A percentile compares a stretch with the other conserved stretches of the same genome.
phyloP scores from a whole-genome alignment of 768 basidiomycete genomes.

The Mycena polygramma region DNA sequence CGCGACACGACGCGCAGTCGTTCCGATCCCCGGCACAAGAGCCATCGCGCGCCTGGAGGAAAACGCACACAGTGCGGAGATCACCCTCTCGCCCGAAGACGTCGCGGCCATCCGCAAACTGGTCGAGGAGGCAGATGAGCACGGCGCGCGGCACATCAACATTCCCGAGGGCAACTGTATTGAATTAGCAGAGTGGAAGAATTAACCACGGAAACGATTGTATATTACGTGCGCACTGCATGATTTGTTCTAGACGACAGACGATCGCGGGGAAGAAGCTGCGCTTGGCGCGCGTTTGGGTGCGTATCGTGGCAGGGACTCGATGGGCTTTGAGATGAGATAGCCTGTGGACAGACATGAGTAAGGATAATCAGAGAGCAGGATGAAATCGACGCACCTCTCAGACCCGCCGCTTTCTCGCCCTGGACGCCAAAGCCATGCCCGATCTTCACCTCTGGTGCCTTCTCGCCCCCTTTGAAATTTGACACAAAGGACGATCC shows the following conservation, averaged over 20 bases:
- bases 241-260: background rate
- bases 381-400: constrained; percentile 53
- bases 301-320: constrained; percentile 72
- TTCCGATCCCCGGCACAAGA: constrained; percentile 53
- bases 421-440: constrained; percentile 87
- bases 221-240: constrained; percentile 16
- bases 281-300: constrained; percentile 46
- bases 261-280: constrained; percentile 3
- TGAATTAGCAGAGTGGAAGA: constrained; percentile 26
- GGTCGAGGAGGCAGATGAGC: constrained; percentile 43
- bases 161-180: constrained; percentile 29
- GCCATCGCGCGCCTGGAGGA: constrained; percentile 50
- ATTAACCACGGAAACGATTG: background rate
- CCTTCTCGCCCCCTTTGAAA: constrained; percentile 45
- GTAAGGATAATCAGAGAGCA: background rate
- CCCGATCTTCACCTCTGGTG: constrained; percentile 55
- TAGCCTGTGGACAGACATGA: constrained; percentile 53
- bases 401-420: constrained; percentile 77
- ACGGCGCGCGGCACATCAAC: constrained; percentile 31
- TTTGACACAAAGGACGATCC: constrained; percentile 54
- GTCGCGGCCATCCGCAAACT: constrained; percentile 42
- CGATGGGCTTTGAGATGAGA: constrained; percentile 72
- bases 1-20: constrained; percentile 22
- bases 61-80: constrained; percentile 44
- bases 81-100: constrained; percentile 42